phyloP scores from a whole-genome alignment of 2,329 filamentous ascomycete genomes.

The Trichoderma oligosporum region DNA sequence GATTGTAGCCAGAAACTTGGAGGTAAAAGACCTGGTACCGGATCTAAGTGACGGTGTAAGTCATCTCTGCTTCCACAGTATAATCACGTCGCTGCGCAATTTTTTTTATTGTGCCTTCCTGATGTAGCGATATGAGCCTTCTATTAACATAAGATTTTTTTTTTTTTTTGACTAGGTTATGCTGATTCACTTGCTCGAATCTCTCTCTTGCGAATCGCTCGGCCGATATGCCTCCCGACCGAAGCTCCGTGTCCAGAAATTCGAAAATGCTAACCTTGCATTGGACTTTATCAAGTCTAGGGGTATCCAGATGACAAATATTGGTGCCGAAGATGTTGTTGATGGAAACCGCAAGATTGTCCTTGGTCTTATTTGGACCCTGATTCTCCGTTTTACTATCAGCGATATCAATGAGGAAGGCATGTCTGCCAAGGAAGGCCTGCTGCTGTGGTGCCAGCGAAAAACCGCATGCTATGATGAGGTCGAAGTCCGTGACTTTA shows the following conservation, averaged over 20 bases:
- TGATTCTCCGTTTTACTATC: slow-evolving; percentile 97
- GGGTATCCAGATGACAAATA: slow-evolving; percentile 96
- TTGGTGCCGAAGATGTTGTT: slow-evolving; percentile 95
- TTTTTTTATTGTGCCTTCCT: neutral
- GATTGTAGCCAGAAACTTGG: slow-evolving; percentile 70
- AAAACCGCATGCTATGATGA: slow-evolving; percentile 99
- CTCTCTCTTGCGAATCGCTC: slow-evolving; percentile 88
- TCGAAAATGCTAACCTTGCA: slow-evolving; percentile 96
- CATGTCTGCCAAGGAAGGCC: slow-evolving; percentile 92
- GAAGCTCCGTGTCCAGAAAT: slow-evolving; percentile 91
- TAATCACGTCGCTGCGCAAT: neutral
- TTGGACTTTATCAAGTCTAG: slow-evolving; percentile 88
- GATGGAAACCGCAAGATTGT: slow-evolving; percentile 98
- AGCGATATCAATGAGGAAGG: slow-evolving; percentile 98
- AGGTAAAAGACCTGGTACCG: slow-evolving; percentile 79
- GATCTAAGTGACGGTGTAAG: slow-evolving; percentile 92
- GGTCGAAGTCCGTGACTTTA: slow-evolving; percentile 93
- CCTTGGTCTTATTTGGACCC: slow-evolving; percentile 92
- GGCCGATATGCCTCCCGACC: slow-evolving; percentile 95
- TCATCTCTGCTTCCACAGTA: slow-evolving; percentile 28
- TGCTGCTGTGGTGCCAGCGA: slow-evolving; percentile 94
- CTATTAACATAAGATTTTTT: slow-evolving; percentile 19
- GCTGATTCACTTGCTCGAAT: slow-evolving; percentile 95
- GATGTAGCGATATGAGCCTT: neutral
- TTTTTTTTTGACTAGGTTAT: slow-evolving; percentile 72